Base-by-base conservation (phyloP, 1,284 basidiomycete genomes). In the Xerocomus amazonicus region DNA sequence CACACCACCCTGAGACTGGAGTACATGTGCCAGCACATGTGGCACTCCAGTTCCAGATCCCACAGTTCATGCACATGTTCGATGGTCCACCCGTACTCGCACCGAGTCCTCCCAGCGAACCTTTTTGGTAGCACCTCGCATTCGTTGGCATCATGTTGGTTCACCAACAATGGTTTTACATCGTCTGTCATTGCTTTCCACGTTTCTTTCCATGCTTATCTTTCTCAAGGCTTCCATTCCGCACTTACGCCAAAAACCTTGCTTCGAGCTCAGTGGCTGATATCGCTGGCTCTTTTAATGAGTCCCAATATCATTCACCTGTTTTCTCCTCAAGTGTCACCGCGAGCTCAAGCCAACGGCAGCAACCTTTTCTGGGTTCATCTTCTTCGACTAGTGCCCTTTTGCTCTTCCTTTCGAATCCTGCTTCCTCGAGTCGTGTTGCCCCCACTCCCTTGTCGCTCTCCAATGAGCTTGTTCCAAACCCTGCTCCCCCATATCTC, bases 41-140 rank as follows among this genome's bases (percentile, higher is more conserved):
- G n/a, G n/a, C n/a, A n/a, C n/a, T n/a, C n/a, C 76, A 79, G 48
- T 77, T 87, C 54, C 82, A 84, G 61, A 70, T 87, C 9, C 51
- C 54, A 52, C 34, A 75, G 16, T 87, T 83, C 61, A 76, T 41
- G 37, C 17, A 10, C 14, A 13, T 87, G 63, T 69, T 80, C 55
- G 66, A 68, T 47, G 74, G 75, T 4, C 70, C 76, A 23, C 44
- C 54, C 48, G 74, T 77, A 8, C 73, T 87, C 26, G 81, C 81
- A 2, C 78, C 75, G 5, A 84, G 26, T 44, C 46, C 53, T 49
- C 12, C 14, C 14, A 51, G n/a, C 47, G 66, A 13, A 65, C 43
- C 39, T 19, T 37, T 65, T 77, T 34, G 66, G 64, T 35, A 59
- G 35, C 17, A 6, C 60, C 55, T 45, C 67, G 51, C 55, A 63